Conservation (phyloP, 1,284 basidiomycete genomes). For the Papiliotrema fonsecae region DNA sequence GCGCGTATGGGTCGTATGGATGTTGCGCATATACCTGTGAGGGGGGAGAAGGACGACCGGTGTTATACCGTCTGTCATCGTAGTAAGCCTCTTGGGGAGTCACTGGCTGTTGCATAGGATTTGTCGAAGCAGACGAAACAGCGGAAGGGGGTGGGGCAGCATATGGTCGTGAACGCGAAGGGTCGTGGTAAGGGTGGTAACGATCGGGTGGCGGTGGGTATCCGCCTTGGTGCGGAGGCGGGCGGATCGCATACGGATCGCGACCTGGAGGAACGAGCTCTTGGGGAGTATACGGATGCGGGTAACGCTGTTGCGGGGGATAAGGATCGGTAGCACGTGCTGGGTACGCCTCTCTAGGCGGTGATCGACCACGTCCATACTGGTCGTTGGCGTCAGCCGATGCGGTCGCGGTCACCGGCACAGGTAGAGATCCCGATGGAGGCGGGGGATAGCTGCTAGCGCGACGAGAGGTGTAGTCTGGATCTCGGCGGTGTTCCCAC, state of each 20-base stretch:
- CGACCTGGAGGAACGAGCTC: neutral
- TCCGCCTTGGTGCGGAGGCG: no score
- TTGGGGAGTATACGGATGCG: neutral
- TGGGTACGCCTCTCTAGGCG: neutral
- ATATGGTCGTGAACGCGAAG: slow-evolving; percentile 6
- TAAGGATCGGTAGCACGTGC: neutral
- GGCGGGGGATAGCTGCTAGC: slow-evolving; percentile 5
- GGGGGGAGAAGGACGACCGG: neutral
- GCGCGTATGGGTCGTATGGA: neutral
- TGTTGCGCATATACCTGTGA: neutral
- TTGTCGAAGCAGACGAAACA: neutral
- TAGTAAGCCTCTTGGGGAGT: neutral
- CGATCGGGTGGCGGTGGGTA: slow-evolving; percentile 10
- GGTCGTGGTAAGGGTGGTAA: slow-evolving; percentile 14
- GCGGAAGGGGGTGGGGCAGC: neutral
- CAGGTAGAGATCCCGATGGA: slow-evolving; percentile 9
- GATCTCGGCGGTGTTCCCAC: slow-evolving; percentile 38
- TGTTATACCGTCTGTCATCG: neutral
- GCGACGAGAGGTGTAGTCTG: slow-evolving; percentile 20
- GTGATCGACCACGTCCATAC: slow-evolving; percentile 1
- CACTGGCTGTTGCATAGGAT: neutral
- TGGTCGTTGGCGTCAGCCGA: slow-evolving; percentile 12
- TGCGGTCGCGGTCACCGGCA: slow-evolving; percentile 14
- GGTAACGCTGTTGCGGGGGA: neutral
- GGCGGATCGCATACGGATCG: neutral